phyloP scores from a whole-genome alignment of 2,329 filamentous ascomycete species.

The Cordyceps militaris region DNA sequence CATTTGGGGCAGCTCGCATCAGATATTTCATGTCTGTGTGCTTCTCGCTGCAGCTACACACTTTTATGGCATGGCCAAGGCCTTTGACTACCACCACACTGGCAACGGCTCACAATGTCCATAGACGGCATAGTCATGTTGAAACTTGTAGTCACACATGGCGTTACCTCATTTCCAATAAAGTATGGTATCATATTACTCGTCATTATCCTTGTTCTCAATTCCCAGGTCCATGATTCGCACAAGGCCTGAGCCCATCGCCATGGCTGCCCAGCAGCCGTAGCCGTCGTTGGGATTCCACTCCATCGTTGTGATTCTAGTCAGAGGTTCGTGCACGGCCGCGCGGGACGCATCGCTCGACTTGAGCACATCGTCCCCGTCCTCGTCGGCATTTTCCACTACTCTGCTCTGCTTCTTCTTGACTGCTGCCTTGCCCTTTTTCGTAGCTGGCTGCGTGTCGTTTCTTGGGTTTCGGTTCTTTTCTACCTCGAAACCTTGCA shows the following conservation, averaged over 20 bases:
- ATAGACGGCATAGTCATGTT: conserved; percentile 1
- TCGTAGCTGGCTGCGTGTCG: conserved; percentile 29
- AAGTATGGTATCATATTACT: background rate
- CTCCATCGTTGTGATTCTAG: conserved; percentile 52
- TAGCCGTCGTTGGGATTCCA: conserved; percentile 65
- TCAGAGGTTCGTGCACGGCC: conserved; percentile 54
- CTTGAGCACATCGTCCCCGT: conserved; percentile 27
- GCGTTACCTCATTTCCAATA: background rate
- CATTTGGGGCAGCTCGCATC: conserved; percentile 88
- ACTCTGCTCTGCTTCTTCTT: conserved; percentile 29
- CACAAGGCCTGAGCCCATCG: conserved; percentile 59
- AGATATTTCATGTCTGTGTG: conserved; percentile 91
- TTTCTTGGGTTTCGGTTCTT: conserved; percentile 40
- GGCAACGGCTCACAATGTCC: conserved; percentile 46
- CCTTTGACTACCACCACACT: conserved; percentile 79
- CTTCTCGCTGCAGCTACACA: conserved; percentile 76
- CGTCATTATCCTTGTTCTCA: conserved; percentile 22
- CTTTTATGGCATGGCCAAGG: conserved; percentile 70
- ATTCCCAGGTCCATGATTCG: conserved; percentile 59
- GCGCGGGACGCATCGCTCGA: conserved; percentile 34
- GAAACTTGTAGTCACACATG: background rate
- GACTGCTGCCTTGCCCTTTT: conserved; percentile 27
- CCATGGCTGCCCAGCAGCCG: conserved; percentile 60
- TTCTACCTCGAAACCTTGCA: conserved; percentile 45
- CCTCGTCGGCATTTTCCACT: conserved; percentile 22